Base-by-base conservation (phyloP, 371 early-diverging fungal genomes). In the Syncephalastrum racemosum region DNA sequence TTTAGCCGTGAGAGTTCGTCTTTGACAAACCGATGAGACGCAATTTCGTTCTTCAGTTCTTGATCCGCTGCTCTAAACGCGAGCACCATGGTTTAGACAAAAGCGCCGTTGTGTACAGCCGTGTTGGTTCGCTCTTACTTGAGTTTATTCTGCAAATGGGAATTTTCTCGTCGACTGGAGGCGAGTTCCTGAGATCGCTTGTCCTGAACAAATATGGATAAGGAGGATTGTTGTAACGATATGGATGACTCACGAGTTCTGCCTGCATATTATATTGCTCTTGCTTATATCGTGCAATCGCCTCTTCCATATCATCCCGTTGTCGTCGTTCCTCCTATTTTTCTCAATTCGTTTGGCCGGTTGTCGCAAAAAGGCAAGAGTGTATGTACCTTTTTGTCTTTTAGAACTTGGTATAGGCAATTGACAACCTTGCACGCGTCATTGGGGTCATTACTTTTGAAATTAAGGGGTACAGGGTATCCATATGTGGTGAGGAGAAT, bases 1-100 rank as follows among this genome's bases (percentile, higher is more conserved):
- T 74, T 79, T 2, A 62, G 50, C 53, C 68, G 73, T 44, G 63
- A 54, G 12, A 79, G 53, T 42, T 79, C 79, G 53, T 71, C 74
- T 46, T 68, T 69, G 18, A 70, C 27, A 15, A 61, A 54, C 4
- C 62, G 66, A 12, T 58, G 57, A 20, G 65, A 50, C 45, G 63
- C 57, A 5, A 25, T 15, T 41, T 66, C 58, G 12, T 46, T 53
- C 46, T 72, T 70, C 6, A 54, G 18, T 3, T 36, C 50, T 8
- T 53, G 45, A 19, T 62, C 51, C 1, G 43, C 51, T 8, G 66
- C 53, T n/a, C 75, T 25, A 47, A 16, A 14, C 23, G 48, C 31
- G 36, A 43, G 20, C 45, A 53, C 16, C 39, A 39, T 39, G 10
- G 8, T 3, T 6, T 23, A 23, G 40, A 25, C 2, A 31, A 8